Percentiles rank a stretch among this genome's conserved stretches.
Evolutionary conservation across 345 rosid genomes (phyloP).

Genomic region (Lepidium sativum): DNA sequence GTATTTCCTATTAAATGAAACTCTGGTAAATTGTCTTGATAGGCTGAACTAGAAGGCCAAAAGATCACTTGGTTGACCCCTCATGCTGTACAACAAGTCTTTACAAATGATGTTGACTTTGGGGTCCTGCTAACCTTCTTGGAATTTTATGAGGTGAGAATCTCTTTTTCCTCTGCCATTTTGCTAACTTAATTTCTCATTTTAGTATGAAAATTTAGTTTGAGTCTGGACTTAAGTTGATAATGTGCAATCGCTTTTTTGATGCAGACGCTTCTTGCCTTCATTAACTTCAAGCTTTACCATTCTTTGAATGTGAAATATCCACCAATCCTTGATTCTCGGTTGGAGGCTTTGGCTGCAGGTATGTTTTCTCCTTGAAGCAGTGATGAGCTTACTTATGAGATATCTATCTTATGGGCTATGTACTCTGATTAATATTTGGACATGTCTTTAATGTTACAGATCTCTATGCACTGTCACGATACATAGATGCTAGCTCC

Average conservation of each 20-base stretch:
- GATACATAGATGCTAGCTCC: slow-evolving; percentile 63
- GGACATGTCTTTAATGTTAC: slow-evolving; percentile 16
- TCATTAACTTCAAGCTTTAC: slow-evolving; percentile 74
- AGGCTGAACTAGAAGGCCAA: slow-evolving; percentile 98
- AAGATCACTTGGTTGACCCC: slow-evolving; percentile 94
- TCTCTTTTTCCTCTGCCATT: neutral
- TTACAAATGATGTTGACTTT: slow-evolving; percentile 85
- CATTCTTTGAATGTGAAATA: slow-evolving; percentile 71
- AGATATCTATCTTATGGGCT: neutral
- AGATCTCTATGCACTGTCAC: slow-evolving; percentile 89
- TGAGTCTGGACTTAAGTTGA: neutral
- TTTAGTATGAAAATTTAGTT: neutral
- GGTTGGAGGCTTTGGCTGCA: slow-evolving; percentile 84
- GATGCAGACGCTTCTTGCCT: slow-evolving; percentile 84
- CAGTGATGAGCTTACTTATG: neutral
- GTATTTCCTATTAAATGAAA: neutral
- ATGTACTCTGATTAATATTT: neutral
- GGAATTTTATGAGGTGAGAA: slow-evolving; percentile 86
- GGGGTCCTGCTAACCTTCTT: slow-evolving; percentile 72
- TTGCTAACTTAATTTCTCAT: neutral
- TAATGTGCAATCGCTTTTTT: neutral
- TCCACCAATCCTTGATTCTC: slow-evolving; percentile 89
- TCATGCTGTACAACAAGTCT: slow-evolving; percentile 85
- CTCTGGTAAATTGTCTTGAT: slow-evolving; percentile 13
- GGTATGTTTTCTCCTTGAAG: slow-evolving; percentile 35